Evolutionary conservation across 1,284 basidiomycete species (phyloP).

Genomic region (Caloboletus firmus): DNA sequence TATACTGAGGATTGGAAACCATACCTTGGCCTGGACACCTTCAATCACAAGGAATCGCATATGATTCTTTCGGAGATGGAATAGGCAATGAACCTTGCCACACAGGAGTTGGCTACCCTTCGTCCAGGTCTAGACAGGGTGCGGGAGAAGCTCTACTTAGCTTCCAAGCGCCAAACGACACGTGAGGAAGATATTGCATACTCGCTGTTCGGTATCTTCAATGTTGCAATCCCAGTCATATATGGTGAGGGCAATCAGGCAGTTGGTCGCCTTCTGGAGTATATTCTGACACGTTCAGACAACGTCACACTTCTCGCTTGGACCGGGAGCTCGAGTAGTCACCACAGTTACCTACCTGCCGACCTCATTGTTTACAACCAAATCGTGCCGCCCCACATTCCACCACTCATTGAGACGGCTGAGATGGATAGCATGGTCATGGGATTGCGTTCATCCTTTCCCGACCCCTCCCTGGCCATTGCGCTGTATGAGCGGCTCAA

Average conservation of each 20-base stretch:
- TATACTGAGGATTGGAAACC: constrained; percentile 18
- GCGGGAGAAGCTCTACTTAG: constrained; percentile 14
- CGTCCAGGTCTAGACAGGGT: constrained; percentile 4
- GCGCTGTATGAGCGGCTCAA: not conserved
- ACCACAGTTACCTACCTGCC: constrained; percentile 13
- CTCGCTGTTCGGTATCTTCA: constrained; percentile 18
- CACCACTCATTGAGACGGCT: not conserved
- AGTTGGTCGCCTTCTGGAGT: constrained; percentile 15
- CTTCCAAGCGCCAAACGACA: constrained; percentile 12
- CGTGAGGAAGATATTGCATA: constrained; percentile 17
- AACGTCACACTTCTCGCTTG: constrained; percentile 15
- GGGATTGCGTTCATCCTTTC: not conserved
- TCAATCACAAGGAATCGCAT: constrained; percentile 13
- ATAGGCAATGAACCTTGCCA: not conserved
- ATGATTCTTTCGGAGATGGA: constrained; percentile 6
- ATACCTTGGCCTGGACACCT: constrained; percentile 8
- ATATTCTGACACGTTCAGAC: constrained; percentile 9
- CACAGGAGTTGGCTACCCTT: not conserved
- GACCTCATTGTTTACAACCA: constrained; percentile 11
- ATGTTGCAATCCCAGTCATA: constrained; percentile 1
- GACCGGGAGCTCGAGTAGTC: constrained; percentile 1
- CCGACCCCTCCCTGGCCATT: not conserved
- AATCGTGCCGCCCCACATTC: not conserved
- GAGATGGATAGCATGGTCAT: not conserved
- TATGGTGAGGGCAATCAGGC: constrained; percentile 14